phyloP scores from a whole-genome alignment of 2,329 filamentous ascomycete genomes.

The Cordyceps pruinosa region DNA sequence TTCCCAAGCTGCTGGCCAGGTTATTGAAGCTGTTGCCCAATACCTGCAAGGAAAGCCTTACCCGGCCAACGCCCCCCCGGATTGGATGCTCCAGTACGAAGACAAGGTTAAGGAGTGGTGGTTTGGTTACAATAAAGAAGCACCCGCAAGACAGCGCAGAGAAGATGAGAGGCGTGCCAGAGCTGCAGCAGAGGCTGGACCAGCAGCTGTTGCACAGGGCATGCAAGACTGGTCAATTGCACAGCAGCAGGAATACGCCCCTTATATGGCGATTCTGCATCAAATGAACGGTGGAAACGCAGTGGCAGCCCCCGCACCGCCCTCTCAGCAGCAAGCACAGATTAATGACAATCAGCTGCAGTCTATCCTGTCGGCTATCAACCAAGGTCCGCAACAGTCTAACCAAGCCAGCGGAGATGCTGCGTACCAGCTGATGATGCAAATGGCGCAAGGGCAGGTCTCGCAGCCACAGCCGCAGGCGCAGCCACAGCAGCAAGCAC shows the following conservation, averaged over 20 bases:
- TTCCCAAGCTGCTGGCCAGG: slow-evolving; percentile 35
- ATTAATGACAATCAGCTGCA: slow-evolving; percentile 34
- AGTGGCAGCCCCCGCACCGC: slow-evolving; percentile 17
- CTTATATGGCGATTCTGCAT: slow-evolving; percentile 36
- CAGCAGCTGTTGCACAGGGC: slow-evolving; percentile 28
- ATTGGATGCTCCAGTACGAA: slow-evolving; percentile 41
- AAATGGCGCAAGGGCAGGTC: slow-evolving; percentile 32
- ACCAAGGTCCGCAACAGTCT: slow-evolving; percentile 26
- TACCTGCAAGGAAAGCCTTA: slow-evolving; percentile 39
- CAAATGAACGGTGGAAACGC: slow-evolving; percentile 29
- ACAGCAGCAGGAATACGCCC: slow-evolving; percentile 34
- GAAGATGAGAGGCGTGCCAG: slow-evolving; percentile 32
- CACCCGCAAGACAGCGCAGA: slow-evolving; percentile 31
- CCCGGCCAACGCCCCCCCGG: slow-evolving; percentile 45
- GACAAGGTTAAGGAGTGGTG: slow-evolving; percentile 47
- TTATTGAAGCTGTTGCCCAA: slow-evolving; percentile 36
- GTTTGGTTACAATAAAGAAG: slow-evolving; percentile 39
- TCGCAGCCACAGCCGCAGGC: slow-evolving; percentile 26
- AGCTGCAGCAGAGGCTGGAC: slow-evolving; percentile 25
- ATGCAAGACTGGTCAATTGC: slow-evolving; percentile 35
- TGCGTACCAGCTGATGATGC: slow-evolving; percentile 31
- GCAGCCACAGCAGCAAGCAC: slow-evolving; percentile 5
- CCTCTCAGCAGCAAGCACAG: slow-evolving; percentile 20
- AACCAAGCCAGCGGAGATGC: slow-evolving; percentile 15
- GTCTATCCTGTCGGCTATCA: slow-evolving; percentile 37